A percentile compares a stretch with the other conserved stretches of the same genome.
Conservation (phyloP, 2,329 filamentous ascomycete species). For the Nannizziopsis barbatae region DNA sequence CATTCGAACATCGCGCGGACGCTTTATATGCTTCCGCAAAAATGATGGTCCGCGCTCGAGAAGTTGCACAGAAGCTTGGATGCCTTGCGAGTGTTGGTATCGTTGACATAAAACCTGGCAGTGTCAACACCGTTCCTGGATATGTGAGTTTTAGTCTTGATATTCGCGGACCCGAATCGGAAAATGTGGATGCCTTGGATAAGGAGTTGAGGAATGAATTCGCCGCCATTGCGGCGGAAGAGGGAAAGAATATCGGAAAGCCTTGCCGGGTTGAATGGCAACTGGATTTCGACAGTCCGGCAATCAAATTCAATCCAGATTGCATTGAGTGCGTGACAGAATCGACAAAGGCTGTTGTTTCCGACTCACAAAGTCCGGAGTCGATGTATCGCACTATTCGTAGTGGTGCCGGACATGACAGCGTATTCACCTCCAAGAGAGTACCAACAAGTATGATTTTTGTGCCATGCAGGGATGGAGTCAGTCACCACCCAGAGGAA, state of each 20-base stretch:
- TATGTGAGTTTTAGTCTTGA: slow-evolving; percentile 57
- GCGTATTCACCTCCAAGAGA: slow-evolving; percentile 48
- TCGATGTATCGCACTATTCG: slow-evolving; percentile 44
- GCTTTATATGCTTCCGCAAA: slow-evolving; percentile 56
- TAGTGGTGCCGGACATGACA: slow-evolving; percentile 56
- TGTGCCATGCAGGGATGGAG: slow-evolving; percentile 51
- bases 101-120: slow-evolving; percentile 53
- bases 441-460: slow-evolving; percentile 59
- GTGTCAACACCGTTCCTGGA: slow-evolving; percentile 63
- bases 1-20: slow-evolving; percentile 54
- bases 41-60: slow-evolving; percentile 56
- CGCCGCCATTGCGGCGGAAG: slow-evolving; percentile 46
- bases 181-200: slow-evolving; percentile 48
- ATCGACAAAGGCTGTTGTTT: slow-evolving; percentile 48
- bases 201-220: slow-evolving; percentile 48
- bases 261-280: slow-evolving; percentile 47
- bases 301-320: slow-evolving; percentile 54
- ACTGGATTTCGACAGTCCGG: slow-evolving; percentile 50
- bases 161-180: slow-evolving; percentile 50
- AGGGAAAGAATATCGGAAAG: slow-evolving; percentile 42
- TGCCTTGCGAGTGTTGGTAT: slow-evolving; percentile 62
- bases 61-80: slow-evolving; percentile 47
- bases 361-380: slow-evolving; percentile 36
- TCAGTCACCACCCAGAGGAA: slow-evolving; percentile 54
- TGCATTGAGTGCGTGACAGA: slow-evolving; percentile 55